These are phyloP conservation scores for Sutorius australiensis DNA, from an alignment of 768 basidiomycete genomes.

Conservation along the genomic window DNA sequence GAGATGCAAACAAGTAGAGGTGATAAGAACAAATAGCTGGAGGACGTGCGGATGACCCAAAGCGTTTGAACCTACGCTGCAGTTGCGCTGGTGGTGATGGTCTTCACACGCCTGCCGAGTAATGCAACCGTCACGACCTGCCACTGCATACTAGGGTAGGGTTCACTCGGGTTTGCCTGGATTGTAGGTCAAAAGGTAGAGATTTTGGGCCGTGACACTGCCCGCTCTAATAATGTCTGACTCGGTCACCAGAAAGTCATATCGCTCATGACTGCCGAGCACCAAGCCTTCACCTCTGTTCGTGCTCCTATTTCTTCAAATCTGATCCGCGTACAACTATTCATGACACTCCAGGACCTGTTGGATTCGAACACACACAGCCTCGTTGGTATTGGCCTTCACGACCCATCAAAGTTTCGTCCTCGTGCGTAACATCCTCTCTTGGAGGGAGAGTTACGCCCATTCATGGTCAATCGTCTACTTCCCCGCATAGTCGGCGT, in stretches of 20 bases:
- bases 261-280: neutral
- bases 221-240: too few relatives aligned
- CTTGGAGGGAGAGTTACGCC: neutral
- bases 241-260: neutral
- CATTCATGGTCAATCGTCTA: neutral
- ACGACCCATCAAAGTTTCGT: neutral
- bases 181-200: neutral
- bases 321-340: constrained; percentile 15
- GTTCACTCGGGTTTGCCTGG: neutral
- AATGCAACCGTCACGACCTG: neutral
- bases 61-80: constrained; percentile 9
- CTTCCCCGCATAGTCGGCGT: constrained; percentile 16
- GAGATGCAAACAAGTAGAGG: constrained; percentile 1
- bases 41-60: constrained; percentile 1
- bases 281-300: constrained; percentile 11
- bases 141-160: neutral
- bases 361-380: neutral
- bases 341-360: constrained; percentile 7
- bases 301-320: constrained; percentile 13
- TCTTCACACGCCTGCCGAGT: constrained; percentile 13
- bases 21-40: constrained; percentile 2
- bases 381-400: neutral
- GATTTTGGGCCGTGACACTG: neutral
- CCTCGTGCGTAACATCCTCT: neutral
- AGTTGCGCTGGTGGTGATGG: constrained; percentile 2